phyloP scores from a whole-genome alignment of 257 asterid species.

The Cinchona pubescens region DNA sequence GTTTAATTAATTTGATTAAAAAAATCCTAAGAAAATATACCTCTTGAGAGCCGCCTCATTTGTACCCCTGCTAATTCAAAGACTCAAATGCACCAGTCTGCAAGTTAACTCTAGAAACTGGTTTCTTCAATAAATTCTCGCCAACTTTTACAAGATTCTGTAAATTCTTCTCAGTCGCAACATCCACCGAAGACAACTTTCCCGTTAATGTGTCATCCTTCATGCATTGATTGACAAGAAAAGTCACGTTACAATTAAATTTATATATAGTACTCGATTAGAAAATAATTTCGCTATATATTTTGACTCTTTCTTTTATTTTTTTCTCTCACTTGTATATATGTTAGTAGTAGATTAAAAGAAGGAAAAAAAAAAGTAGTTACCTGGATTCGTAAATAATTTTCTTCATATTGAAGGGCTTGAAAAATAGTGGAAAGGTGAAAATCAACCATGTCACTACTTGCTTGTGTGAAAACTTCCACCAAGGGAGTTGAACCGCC shows the following conservation, averaged over 20 bases:
- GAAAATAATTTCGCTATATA: too few relatives aligned
- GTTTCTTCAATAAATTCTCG: constrained; percentile 31
- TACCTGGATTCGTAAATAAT: constrained; percentile 21
- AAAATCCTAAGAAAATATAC: constrained; percentile 11
- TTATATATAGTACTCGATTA: too few relatives aligned
- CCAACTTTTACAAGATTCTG: constrained; percentile 38
- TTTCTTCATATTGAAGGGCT: constrained; percentile 21
- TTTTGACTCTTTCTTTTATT: too few relatives aligned
- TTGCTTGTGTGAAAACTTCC: constrained; percentile 37
- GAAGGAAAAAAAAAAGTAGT: not conserved
- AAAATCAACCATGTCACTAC: constrained; percentile 48
- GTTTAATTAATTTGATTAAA: not conserved
- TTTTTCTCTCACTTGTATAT: not conserved
- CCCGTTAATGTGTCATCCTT: constrained; percentile 45
- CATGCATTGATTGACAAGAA: not conserved
- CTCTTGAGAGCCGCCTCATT: constrained; percentile 36
- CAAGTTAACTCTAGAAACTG: constrained; percentile 41
- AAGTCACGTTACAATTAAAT: not conserved
- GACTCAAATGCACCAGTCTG: constrained; percentile 29
- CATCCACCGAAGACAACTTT: constrained; percentile 33
- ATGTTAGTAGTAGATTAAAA: not conserved
- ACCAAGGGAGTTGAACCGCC: constrained; percentile 37
- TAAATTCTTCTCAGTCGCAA: constrained; percentile 40
- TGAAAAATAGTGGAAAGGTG: constrained; percentile 40
- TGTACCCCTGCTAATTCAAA: constrained; percentile 30